Base-by-base conservation (phyloP, 768 basidiomycete species). In the Amanita pallidorosea region DNA sequence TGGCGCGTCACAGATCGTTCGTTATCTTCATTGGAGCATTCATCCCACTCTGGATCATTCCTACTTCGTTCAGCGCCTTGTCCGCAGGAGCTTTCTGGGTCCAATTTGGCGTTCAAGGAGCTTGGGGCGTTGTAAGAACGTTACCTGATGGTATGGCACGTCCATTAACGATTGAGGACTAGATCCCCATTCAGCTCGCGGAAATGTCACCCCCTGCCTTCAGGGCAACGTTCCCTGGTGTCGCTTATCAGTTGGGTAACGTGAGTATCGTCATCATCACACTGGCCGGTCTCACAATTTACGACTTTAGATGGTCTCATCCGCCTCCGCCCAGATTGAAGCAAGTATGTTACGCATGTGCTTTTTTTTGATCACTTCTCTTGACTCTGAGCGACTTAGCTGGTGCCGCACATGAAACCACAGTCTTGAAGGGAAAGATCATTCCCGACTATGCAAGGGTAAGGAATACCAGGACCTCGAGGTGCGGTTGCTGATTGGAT, bases 201-300 rank as follows among this genome's bases (percentile, higher is more conserved):
- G 91, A 95, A 65, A 74, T 91, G 67, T 85, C 86, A 0, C 92
- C 92, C 2, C 85, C 88, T 4, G 90, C 88, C 0, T 94, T 92
- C 74, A 75, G 92, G 51, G 87, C 89, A 3, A 85, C 85, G 1
- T 92, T 90, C 72, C 85, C 86, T 35, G 90, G 90, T 53, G 79
- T 89, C 1, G 79, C 85, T 2, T 93, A 92, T 65, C 90, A 91
- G 58, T 57, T 91, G 22, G 88, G 90, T 38, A 90, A 88, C 65
- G 73, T 73, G 51, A 20, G 70, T 74, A 27, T 22, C 64, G 12
- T 31, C 12, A 15, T 42, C 44, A 3, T 17, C 41, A 23, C 17
- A 6, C 25, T n/a, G 13, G 8, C 38, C 12, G 29, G 33, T 25
- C 48, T 31, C 31, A 31, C 31, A 12, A 31, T 34, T 51, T 25